Evolutionary conservation across 495 filamentous ascomycete species (phyloP).

Genomic region (Penicillium cataractarum): DNA sequence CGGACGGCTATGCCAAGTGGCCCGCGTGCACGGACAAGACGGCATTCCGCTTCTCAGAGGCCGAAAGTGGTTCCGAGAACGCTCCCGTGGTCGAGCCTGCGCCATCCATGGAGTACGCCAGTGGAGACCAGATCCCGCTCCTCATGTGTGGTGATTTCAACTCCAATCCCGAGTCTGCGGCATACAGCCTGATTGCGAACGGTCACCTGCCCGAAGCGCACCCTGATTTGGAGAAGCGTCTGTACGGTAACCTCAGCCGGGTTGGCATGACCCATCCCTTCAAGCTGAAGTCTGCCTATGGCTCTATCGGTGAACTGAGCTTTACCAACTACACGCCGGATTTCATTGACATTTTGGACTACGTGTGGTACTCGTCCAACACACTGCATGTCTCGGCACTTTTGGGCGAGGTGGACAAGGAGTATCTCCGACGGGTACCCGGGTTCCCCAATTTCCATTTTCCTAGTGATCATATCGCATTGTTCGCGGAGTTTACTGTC

Average conservation of each 20-base stretch:
- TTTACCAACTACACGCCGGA: conserved; percentile 97
- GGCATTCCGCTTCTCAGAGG: conserved; percentile 64
- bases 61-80: conserved; percentile 57
- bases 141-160: conserved; percentile 96
- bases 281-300: conserved; percentile 86
- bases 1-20: conserved; percentile 78
- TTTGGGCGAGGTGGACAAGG: conserved; percentile 86
- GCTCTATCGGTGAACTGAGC: conserved; percentile 72
- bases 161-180: conserved; percentile 78
- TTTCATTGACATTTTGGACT: conserved; percentile 90
- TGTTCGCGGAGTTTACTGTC: conserved; percentile 89
- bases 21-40: conserved; percentile 80
- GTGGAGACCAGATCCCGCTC: conserved; percentile 83
- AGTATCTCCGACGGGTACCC: conserved; percentile 87
- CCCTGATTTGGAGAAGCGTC: conserved; percentile 68
- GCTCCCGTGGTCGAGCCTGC: conserved; percentile 55
- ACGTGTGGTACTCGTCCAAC: conserved; percentile 96
- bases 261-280: conserved; percentile 95
- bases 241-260: conserved; percentile 88
- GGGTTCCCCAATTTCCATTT: conserved; percentile 98
- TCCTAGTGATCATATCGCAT: conserved; percentile 92
- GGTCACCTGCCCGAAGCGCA: conserved; percentile 75
- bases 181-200: conserved; percentile 82
- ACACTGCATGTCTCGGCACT: conserved; percentile 83
- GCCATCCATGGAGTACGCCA: conserved; percentile 77